These are phyloP conservation scores for Blastobotrys arbuscula DNA, from an alignment of 1,139 yeast genomes.

Conservation along the genomic window DNA sequence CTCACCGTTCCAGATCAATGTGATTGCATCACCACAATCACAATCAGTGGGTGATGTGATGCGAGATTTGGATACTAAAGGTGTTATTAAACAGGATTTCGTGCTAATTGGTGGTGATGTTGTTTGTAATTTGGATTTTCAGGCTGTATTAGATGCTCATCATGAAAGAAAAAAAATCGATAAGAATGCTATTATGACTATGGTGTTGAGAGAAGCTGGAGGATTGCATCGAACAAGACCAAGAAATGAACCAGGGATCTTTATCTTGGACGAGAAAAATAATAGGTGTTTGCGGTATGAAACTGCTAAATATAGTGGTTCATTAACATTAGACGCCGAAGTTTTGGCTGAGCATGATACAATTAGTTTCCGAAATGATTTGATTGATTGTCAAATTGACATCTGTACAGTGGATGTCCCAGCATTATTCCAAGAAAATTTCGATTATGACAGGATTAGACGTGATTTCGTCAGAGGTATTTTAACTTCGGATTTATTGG, in stretches of 20 bases:
- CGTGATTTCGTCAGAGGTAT: constrained; percentile 88
- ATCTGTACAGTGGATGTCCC: constrained; percentile 95
- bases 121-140: constrained; percentile 80
- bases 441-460: constrained; percentile 85
- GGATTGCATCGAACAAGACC: constrained; percentile 77
- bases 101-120: constrained; percentile 90
- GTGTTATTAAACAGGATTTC: constrained; percentile 84
- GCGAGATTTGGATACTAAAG: constrained; percentile 91
- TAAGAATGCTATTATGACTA: constrained; percentile 86
- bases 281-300: constrained; percentile 81
- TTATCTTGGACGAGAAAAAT: constrained; percentile 67
- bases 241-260: constrained; percentile 71
- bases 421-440: constrained; percentile 90
- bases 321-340: constrained; percentile 78
- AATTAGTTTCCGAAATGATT: constrained; percentile 76
- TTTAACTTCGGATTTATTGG: constrained; percentile 80
- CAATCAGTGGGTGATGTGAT: constrained; percentile 94
- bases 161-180: constrained; percentile 62
- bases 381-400: constrained; percentile 94
- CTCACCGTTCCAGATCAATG: constrained; percentile 73
- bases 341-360: constrained; percentile 74
- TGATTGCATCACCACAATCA: constrained; percentile 81
- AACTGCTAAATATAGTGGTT: constrained; percentile 33
- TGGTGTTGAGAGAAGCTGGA: constrained; percentile 83
- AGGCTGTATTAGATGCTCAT: constrained; percentile 67